phyloP scores from a whole-genome alignment of 169 alveolate genomes.

The Plasmodium malariae region DNA sequence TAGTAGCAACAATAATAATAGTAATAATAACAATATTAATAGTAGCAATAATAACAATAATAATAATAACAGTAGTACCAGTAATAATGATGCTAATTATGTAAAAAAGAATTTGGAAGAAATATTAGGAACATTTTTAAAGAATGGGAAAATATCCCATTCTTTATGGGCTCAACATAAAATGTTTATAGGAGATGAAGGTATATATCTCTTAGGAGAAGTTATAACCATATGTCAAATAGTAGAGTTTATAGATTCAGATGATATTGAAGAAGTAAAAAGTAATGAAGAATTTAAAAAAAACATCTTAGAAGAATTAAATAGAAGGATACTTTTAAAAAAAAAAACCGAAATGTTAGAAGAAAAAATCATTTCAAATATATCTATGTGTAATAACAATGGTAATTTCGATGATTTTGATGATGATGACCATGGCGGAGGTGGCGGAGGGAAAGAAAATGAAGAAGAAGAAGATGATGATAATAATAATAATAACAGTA shows the following conservation, averaged over 20 bases:
- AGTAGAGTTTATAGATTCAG: constrained; percentile 53
- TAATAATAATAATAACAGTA: not conserved
- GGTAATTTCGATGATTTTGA: constrained; percentile 3
- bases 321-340: constrained; percentile 36
- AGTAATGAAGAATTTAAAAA: constrained; percentile 42
- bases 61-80: not conserved
- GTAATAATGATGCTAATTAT: not conserved
- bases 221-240: constrained; percentile 65
- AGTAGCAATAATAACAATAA: not conserved
- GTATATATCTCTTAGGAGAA: constrained; percentile 62
- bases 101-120: constrained; percentile 37
- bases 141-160: constrained; percentile 66
- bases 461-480: not conserved
- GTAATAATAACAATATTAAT: too few species aligned
- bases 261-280: constrained; percentile 32
- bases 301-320: constrained; percentile 42
- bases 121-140: constrained; percentile 52
- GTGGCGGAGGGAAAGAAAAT: not conserved
- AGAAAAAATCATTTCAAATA: constrained; percentile 38
- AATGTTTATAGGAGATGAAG: constrained; percentile 75
- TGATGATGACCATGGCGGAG: not conserved
- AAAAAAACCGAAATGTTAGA: constrained; percentile 57
- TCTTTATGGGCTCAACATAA: constrained; percentile 57
- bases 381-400: constrained; percentile 44
- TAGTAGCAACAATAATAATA: not conserved